Evolutionary conservation across 257 asterid species (phyloP).

Genomic region (Linderniella brevidens): DNA sequence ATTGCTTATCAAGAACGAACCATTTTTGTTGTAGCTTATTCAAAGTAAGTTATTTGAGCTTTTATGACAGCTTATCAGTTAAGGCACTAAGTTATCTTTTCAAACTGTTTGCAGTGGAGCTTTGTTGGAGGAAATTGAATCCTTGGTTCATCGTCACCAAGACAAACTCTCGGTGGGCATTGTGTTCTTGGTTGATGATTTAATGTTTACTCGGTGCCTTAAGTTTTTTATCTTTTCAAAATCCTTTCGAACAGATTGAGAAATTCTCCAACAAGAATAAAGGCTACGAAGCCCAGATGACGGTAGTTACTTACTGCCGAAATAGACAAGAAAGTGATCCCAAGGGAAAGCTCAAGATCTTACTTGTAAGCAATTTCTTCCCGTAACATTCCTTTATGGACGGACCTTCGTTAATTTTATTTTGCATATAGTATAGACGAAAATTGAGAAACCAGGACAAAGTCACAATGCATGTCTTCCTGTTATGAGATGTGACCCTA

Average conservation of each 20-base stretch:
- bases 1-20: too few relatives aligned
- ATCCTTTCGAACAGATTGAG: conserved; percentile 34
- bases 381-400: conserved; percentile 1
- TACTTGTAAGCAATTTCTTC: conserved; percentile 49
- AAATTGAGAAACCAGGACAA: too few relatives aligned
- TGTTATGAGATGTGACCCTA: background rate
- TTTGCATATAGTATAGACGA: background rate
- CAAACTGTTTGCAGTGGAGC: conserved; percentile 44
- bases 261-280: conserved; percentile 44
- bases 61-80: background rate
- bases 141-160: conserved; percentile 83
- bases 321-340: conserved; percentile 45
- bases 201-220: conserved; percentile 1
- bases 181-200: conserved; percentile 7
- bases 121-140: conserved; percentile 64
- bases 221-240: background rate
- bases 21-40: too few relatives aligned
- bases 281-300: conserved; percentile 66
- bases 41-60: too few relatives aligned
- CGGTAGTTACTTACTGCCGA: conserved; percentile 66
- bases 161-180: conserved; percentile 74
- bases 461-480: background rate
- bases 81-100: background rate
- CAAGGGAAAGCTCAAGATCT: conserved; percentile 59
- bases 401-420: conserved; percentile 9